Percentiles rank a stretch among this genome's conserved stretches.
Evolutionary conservation across 805 yeast genomes (phyloP).

Genomic region (Lipomyces kockii): DNA sequence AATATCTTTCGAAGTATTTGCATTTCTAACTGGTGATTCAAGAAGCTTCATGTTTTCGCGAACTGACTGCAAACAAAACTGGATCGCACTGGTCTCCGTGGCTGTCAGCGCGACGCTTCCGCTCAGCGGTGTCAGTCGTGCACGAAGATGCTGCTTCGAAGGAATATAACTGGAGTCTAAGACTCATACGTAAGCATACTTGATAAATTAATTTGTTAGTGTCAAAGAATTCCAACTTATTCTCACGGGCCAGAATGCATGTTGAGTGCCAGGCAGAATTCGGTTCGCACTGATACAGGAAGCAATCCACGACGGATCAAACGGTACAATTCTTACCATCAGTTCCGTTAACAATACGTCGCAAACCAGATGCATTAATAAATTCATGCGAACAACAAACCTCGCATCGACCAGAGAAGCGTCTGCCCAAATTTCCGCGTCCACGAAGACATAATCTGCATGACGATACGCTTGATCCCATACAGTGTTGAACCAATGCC

Average conservation of each 20-base stretch:
- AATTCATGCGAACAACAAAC: not conserved
- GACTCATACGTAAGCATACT: not conserved
- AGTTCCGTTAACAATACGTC: not conserved
- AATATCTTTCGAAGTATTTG: not conserved
- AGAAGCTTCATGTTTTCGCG: not conserved
- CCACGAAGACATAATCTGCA: conserved; percentile 10
- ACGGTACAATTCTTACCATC: conserved; percentile 9
- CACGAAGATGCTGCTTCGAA: not conserved
- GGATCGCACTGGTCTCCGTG: not conserved
- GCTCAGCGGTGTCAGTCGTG: not conserved
- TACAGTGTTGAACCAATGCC: not conserved
- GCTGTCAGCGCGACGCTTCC: not conserved
- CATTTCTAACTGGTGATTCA: not conserved
- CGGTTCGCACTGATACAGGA: not conserved
- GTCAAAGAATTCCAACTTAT: conserved; percentile 1
- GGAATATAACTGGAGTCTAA: not conserved
- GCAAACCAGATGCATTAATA: not conserved
- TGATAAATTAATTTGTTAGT: not conserved
- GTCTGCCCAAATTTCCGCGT: conserved; percentile 4
- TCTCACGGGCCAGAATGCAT: conserved; percentile 9
- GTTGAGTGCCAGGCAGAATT: conserved; percentile 1
- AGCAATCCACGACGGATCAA: conserved; percentile 14
- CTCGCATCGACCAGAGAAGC: not conserved
- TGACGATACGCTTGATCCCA: not conserved
- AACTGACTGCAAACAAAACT: conserved; percentile 3